Conservation (phyloP, 495 filamentous ascomycete species). For the Diplogelasinospora grovesii region DNA sequence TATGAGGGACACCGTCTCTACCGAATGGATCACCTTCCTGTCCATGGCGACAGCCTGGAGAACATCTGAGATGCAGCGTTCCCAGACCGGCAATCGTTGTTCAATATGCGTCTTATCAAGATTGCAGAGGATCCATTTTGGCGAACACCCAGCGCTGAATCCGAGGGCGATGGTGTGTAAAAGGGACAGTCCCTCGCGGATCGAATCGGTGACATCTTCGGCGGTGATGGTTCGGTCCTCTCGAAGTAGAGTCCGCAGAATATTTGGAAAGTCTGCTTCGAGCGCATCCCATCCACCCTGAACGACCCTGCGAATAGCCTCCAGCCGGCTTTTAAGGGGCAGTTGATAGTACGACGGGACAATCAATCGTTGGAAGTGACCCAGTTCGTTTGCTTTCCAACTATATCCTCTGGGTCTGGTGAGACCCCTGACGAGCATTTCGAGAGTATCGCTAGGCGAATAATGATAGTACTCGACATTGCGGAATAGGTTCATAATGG, state of each 20-base stretch:
- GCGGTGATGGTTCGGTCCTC: neutral
- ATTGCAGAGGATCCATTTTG: too few species aligned
- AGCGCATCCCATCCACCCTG: neutral
- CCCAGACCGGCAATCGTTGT: too few species aligned
- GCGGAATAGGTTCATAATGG: conserved; percentile 1
- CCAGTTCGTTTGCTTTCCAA: neutral
- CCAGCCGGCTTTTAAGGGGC: neutral
- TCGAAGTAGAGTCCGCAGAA: neutral
- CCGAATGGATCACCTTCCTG: neutral
- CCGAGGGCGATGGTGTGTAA: neutral
- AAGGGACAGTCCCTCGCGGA: neutral
- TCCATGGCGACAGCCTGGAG: neutral
- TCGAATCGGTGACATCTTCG: neutral
- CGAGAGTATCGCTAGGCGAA: neutral
- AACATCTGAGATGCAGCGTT: neutral
- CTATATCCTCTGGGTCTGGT: neutral
- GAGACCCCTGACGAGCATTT: neutral
- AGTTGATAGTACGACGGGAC: neutral
- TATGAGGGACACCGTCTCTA: neutral
- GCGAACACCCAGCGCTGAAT: too few species aligned
- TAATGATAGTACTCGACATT: conserved; percentile 1
- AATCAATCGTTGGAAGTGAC: neutral
- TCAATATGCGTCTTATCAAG: too few species aligned
- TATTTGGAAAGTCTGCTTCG: neutral
- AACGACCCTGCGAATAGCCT: neutral